Percentiles rank a stretch among this genome's conserved stretches.
Conservation (phyloP, 108 stramenopile genomes). For the Aurantiochytrium sp. region DNA sequence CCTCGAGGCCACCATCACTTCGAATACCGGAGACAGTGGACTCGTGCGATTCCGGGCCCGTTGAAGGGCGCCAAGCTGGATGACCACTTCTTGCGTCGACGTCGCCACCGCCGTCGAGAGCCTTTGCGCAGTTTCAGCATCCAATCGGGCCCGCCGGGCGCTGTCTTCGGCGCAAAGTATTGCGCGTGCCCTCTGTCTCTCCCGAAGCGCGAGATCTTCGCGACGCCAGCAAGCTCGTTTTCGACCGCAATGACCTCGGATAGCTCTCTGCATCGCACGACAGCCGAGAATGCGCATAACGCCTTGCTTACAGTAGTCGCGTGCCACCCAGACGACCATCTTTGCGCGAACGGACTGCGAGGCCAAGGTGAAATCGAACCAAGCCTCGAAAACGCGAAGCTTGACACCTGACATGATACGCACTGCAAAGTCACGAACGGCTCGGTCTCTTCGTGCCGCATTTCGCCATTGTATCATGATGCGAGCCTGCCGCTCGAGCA, state of each 20-base stretch:
- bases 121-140: too few relatives aligned
- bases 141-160: too few relatives aligned
- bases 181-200: too few relatives aligned
- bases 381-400: neutral
- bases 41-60: neutral
- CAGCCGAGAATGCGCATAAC: neutral
- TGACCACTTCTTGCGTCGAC: neutral
- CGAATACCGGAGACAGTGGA: neutral
- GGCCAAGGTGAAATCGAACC: neutral
- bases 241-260: neutral
- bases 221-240: too few relatives aligned
- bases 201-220: too few relatives aligned
- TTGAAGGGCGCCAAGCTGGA: neutral
- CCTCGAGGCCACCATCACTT: neutral
- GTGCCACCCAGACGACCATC: neutral
- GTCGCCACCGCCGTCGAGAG: too few relatives aligned
- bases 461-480: neutral
- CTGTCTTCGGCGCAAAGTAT: too few relatives aligned
- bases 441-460: neutral
- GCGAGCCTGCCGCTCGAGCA: neutral
- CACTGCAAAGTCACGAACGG: neutral
- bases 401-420: neutral
- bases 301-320: neutral
- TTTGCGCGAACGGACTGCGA: neutral
- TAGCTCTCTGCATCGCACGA: neutral